A percentile compares a stretch with the other conserved stretches of the same genome.
phyloP scores from a whole-genome alignment of 305 asterid genomes.

The Solanum chacoense region DNA sequence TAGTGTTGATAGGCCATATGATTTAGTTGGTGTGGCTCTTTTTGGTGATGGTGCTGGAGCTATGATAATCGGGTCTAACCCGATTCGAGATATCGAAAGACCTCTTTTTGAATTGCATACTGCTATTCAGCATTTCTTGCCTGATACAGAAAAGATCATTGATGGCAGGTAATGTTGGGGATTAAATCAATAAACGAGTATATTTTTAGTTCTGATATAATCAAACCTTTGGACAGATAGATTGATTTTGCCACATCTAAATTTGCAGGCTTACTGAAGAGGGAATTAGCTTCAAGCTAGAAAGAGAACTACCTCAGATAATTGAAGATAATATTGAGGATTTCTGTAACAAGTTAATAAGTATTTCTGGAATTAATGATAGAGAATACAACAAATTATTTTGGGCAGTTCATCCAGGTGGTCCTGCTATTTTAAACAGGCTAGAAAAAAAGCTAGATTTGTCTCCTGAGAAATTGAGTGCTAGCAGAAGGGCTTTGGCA shows the following conservation, averaged over 20 bases:
- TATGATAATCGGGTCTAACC: conserved; percentile 57
- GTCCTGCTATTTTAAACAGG: conserved; percentile 78
- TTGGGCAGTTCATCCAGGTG: conserved; percentile 99
- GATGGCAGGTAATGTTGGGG: conserved; percentile 34
- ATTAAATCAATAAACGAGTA: not conserved
- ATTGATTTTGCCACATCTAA: not conserved
- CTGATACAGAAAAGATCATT: conserved; percentile 70
- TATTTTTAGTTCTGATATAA: not conserved
- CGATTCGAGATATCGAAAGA: conserved; percentile 24
- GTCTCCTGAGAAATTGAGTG: conserved; percentile 50
- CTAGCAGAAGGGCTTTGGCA: conserved; percentile 72
- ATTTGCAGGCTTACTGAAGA: conserved; percentile 54
- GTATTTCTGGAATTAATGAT: conserved; percentile 18
- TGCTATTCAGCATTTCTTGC: conserved; percentile 69
- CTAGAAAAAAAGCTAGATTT: conserved; percentile 66
- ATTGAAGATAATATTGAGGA: conserved; percentile 66
- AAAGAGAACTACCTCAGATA: conserved; percentile 65
- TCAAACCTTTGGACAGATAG: not conserved
- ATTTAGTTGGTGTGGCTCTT: conserved; percentile 78
- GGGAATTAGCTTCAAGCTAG: conserved; percentile 81
- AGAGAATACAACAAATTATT: conserved; percentile 52
- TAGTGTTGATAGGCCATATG: conserved; percentile 62
- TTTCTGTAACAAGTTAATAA: conserved; percentile 59
- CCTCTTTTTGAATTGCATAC: conserved; percentile 76
- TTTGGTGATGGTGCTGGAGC: conserved; percentile 99